Evolutionary conservation across 306 rosid species (phyloP), one percentile per base, ranked within the genome.

Genomic region (Geum urbanum): DNA sequence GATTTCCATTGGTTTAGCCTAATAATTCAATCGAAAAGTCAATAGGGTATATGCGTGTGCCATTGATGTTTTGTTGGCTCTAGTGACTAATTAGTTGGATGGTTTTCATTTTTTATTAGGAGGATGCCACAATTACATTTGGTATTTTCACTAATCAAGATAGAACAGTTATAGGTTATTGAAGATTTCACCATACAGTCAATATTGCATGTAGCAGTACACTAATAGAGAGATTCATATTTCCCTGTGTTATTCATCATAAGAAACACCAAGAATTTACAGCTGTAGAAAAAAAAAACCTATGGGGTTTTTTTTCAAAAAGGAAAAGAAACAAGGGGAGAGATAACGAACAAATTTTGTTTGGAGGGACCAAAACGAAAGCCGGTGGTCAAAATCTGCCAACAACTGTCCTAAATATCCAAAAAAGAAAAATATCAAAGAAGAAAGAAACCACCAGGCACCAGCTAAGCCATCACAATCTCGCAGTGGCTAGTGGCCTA

Each of bases 311-410:
- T n/a, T n/a, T n/a, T n/a, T n/a, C n/a, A n/a, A n/a, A n/a, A n/a
- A 18, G 51, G 40, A 9, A 0, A 20, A 55, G 9, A 40, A 45
- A 58, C 35, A 66, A 72, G 51, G 66, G 78, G 78, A 73, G 73
- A 32, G 39, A 19, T 27, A 27, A 40, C 66, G 57, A 15, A 54
- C 1, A 9, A 41, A 73, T n/a, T n/a, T n/a, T n/a, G n/a, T 63
- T 24, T 62, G 39, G 22, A 70, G 46, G 65, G 57, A 71, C 20
- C 24, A 47, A 12, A 64, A 43, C 18, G 57, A 57, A 77, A 82
- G 64, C 19, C 57, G 24, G 59, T 51, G 45, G 40, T 35, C 56
- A 78, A 76, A 39, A 52, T 67, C 78, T 77, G 76, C 77, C 72
- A 71, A 50, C 63, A 59, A 70, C 76, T 59, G 71, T 43, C 78